Percentiles rank a stretch among this genome's conserved stretches.
phyloP scores from a whole-genome alignment of 257 asterid genomes.

The Galeopsis tetrahit region DNA sequence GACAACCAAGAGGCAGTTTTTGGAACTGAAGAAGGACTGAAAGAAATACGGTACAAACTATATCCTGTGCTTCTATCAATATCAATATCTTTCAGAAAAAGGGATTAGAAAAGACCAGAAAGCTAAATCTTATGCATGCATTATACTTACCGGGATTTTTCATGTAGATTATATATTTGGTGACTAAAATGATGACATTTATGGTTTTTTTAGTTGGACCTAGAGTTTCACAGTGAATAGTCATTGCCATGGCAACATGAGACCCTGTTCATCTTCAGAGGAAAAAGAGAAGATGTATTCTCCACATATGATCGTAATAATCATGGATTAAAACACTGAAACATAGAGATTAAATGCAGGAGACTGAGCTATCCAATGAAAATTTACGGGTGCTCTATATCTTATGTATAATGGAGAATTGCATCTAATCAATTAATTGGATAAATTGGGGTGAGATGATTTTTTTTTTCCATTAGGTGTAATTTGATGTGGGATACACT shows the following conservation, averaged over 20 bases:
- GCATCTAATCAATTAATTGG: neutral
- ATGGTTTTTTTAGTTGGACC: slow-evolving; percentile 21
- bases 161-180: neutral
- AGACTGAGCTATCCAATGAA: neutral
- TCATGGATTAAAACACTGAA: neutral
- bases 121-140: slow-evolving; percentile 16
- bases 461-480: slow-evolving; percentile 7
- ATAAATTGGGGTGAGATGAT: neutral
- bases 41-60: slow-evolving; percentile 77
- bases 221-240: neutral
- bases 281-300: slow-evolving; percentile 12
- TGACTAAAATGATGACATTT: neutral
- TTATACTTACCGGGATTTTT: neutral
- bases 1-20: slow-evolving; percentile 98
- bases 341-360: slow-evolving; percentile 11
- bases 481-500: slow-evolving; percentile 16
- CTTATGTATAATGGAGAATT: neutral
- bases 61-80: slow-evolving; percentile 20
- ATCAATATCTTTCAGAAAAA: slow-evolving; percentile 19
- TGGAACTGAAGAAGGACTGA: slow-evolving; percentile 97
- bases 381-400: neutral
- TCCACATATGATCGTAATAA: neutral
- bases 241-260: neutral
- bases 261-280: slow-evolving; percentile 23
- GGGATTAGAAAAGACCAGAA: neutral